phyloP scores from a whole-genome alignment of 139 green algal species.

The Chlamydomonas asymmetrica region DNA sequence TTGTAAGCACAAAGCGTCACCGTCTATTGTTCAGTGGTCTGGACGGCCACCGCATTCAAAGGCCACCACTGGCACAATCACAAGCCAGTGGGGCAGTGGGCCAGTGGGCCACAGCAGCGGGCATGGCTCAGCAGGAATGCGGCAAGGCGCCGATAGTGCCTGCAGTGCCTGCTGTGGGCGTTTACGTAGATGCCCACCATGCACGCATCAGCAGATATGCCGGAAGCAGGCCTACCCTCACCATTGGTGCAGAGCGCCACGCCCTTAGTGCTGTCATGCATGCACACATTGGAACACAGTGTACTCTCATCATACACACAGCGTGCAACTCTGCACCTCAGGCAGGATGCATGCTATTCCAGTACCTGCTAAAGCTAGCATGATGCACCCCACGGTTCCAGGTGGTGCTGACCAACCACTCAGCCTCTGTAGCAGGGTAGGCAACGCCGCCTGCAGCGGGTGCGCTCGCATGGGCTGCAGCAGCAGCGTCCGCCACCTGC shows the following conservation, averaged over 20 bases:
- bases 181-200: no score
- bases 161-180: no score
- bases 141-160: no score
- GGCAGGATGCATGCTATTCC: no score
- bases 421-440: conserved; percentile 8
- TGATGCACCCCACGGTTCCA: conserved; percentile 30
- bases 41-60: not conserved
- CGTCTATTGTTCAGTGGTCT: no score
- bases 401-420: not conserved
- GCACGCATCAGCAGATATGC: not conserved
- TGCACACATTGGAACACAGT: not conserved
- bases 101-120: no score
- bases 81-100: not conserved
- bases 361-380: conserved; percentile 10
- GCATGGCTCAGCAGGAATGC: no score
- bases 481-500: not conserved
- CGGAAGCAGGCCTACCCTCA: not conserved
- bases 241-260: no score
- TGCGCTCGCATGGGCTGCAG: not conserved
- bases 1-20: not conserved
- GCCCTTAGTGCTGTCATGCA: no score
- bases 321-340: no score
- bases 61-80: not conserved
- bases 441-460: not conserved
- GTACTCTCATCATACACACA: not conserved